Base-by-base conservation (phyloP, 2,329 filamentous ascomycete genomes). In the Harringtonia lauricola region DNA sequence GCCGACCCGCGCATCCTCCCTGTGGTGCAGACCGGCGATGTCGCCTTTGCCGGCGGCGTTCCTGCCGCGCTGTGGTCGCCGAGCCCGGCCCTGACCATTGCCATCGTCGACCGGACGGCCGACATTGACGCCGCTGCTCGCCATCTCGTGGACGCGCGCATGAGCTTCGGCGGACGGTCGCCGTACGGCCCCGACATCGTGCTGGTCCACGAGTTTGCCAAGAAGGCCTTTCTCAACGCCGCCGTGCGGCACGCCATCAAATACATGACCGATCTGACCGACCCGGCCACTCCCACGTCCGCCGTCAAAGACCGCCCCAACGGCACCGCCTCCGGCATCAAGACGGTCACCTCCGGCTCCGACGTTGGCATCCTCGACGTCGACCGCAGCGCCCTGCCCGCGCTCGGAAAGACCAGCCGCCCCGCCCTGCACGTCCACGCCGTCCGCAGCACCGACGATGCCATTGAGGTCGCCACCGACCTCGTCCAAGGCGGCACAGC, bases 131-230 rank as follows among this genome's bases (percentile, higher is more conserved):
- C 58, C 3, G 76, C 79, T 0, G 78, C 78, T 1, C 59, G 65
- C 44, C 63, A 66, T 2, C 60, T 82, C 1, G 66, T 72, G 1
- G 61, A 60, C 1, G 74, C 77, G 2, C 64, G 75, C 2, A 74
- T 80, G 51, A 59, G 60, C 14, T 74, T 78, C 26, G 63, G 70
- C 2, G 76, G 76, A 3, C 63, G 58, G 2, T 80, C 76, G 1
- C 67, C 75, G 0, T 81, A 81, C 52, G 71, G 75, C 0, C 79
- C 79, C 0, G 77, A 82, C 51, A 26, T 80, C 0, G 71, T 82
- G 0, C 58, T 81, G 0, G 76, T 83, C n/a, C 79, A 82, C 47
- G 78, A 82, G 49, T 82, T 71, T 46, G 63, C 67, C 4, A 72
- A 73, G 59, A 64, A 70, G 43, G 63, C 66, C 0, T 79, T 81